A percentile compares a stretch with the other conserved stretches of the same genome.
Conservation (phyloP, 1,139 yeast species). For the Yamadazyma aaseri region DNA sequence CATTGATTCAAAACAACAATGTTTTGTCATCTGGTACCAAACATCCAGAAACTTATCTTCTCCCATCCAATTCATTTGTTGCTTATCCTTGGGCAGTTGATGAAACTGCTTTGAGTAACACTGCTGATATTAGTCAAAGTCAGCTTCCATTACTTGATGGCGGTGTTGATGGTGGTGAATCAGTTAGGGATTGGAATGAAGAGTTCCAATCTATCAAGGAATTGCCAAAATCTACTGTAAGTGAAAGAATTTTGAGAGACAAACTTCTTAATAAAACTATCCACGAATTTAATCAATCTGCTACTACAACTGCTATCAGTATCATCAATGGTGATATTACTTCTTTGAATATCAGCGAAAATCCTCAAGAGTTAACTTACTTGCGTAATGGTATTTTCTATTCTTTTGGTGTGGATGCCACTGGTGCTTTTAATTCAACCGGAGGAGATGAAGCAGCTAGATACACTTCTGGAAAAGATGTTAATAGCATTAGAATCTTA, state of each 20-base stretch:
- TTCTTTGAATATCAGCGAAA: constrained; percentile 80
- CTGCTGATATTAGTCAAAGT: constrained; percentile 62
- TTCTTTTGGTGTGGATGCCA: constrained; percentile 74
- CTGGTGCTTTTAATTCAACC: constrained; percentile 58
- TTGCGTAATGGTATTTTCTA: constrained; percentile 84
- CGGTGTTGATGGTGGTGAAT: constrained; percentile 59
- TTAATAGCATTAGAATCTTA: constrained; percentile 66
- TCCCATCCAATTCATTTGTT: constrained; percentile 61
- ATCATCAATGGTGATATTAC: constrained; percentile 70
- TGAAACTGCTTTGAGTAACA: constrained; percentile 20
- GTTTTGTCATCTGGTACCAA: constrained; percentile 46
- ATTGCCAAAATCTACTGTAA: constrained; percentile 54
- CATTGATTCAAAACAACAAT: constrained; percentile 40
- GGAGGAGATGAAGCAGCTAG: constrained; percentile 91
- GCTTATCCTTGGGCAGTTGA: constrained; percentile 77
- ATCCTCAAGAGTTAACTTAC: constrained; percentile 59
- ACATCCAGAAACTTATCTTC: constrained; percentile 53
- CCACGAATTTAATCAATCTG: constrained; percentile 73
- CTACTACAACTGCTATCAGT: constrained; percentile 77
- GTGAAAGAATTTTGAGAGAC: constrained; percentile 75
- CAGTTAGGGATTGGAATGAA: constrained; percentile 82
- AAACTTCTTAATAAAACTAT: constrained; percentile 69
- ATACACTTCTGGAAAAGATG: constrained; percentile 76
- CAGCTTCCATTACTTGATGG: constrained; percentile 55
- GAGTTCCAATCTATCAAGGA: constrained; percentile 84